Conservation (phyloP, 768 basidiomycete species). For the Trametes maxima region DNA sequence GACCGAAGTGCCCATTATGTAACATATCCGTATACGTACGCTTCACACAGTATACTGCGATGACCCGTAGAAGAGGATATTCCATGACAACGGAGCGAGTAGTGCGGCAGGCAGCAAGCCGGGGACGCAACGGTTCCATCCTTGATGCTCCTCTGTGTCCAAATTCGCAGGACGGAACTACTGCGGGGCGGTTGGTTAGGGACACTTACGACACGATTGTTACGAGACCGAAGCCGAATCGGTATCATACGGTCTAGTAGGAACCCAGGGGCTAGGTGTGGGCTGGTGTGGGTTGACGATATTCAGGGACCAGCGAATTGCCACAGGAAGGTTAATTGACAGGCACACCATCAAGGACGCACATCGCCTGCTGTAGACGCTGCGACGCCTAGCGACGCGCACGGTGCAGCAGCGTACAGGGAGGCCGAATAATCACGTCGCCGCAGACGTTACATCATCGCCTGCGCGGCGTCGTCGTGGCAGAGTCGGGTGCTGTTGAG, state of each 20-base stretch:
- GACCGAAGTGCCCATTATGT: background rate
- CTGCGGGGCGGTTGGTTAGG: too few relatives aligned
- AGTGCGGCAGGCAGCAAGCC: too few relatives aligned
- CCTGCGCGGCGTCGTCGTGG: conserved; percentile 1
- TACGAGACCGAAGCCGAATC: too few relatives aligned
- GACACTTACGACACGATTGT: too few relatives aligned
- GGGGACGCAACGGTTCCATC: too few relatives aligned
- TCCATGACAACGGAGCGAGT: too few relatives aligned
- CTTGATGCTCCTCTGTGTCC: too few relatives aligned
- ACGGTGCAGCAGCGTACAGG: background rate
- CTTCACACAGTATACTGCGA: too few relatives aligned
- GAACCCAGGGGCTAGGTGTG: too few relatives aligned
- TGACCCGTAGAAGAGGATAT: too few relatives aligned
- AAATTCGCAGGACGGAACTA: too few relatives aligned
- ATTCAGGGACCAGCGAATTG: conserved; percentile 4
- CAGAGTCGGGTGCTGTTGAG: background rate
- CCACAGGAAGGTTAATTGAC: conserved; percentile 6
- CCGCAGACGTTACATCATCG: background rate
- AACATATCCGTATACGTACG: background rate
- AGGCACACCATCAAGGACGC: background rate
- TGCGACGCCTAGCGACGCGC: background rate
- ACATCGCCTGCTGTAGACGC: background rate
- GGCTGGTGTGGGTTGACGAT: background rate
- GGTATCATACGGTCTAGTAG: too few relatives aligned
- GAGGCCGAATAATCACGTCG: conserved; percentile 5